Conservation (phyloP, 805 yeast species). For the Lachancea quebecensis region DNA sequence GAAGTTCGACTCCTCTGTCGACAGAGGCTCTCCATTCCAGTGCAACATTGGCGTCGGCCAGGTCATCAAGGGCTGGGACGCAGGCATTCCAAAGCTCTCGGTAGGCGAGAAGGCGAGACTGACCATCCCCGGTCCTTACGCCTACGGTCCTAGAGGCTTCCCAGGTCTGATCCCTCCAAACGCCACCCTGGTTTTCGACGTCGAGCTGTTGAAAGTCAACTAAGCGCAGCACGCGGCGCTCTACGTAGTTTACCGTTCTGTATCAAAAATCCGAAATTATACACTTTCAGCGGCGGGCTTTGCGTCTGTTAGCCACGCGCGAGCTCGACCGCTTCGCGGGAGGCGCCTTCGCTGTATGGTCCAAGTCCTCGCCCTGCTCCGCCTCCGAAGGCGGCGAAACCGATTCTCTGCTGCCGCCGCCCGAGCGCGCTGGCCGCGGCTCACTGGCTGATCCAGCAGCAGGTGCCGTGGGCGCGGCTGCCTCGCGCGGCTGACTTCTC, state of each 20-base stretch:
- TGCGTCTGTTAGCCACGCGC: slow-evolving; percentile 28
- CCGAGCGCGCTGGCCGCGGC: too few relatives aligned
- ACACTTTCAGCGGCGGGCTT: slow-evolving; percentile 19
- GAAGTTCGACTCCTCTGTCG: slow-evolving; percentile 91
- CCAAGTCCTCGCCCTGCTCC: background rate
- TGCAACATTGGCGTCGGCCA: slow-evolving; percentile 92
- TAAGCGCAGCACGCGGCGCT: slow-evolving; percentile 13
- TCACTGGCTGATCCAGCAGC: background rate
- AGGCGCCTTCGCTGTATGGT: background rate
- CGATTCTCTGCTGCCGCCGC: background rate
- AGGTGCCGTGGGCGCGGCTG: background rate
- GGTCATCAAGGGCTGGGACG: slow-evolving; percentile 96
- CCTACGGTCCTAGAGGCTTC: slow-evolving; percentile 91
- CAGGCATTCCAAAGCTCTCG: slow-evolving; percentile 85
- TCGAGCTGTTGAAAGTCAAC: slow-evolving; percentile 53
- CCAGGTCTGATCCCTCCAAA: slow-evolving; percentile 96
- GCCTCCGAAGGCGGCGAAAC: background rate
- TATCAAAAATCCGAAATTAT: background rate
- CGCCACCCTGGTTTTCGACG: slow-evolving; percentile 85
- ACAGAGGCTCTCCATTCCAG: slow-evolving; percentile 93
- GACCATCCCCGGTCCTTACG: slow-evolving; percentile 89
- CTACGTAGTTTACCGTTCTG: background rate
- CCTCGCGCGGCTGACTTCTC: slow-evolving; percentile 1
- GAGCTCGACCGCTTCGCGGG: slow-evolving; percentile 10
- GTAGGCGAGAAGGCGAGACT: slow-evolving; percentile 89